Evolutionary conservation across 257 asterid genomes (phyloP).

Genomic region (Paulownia fortunei): DNA sequence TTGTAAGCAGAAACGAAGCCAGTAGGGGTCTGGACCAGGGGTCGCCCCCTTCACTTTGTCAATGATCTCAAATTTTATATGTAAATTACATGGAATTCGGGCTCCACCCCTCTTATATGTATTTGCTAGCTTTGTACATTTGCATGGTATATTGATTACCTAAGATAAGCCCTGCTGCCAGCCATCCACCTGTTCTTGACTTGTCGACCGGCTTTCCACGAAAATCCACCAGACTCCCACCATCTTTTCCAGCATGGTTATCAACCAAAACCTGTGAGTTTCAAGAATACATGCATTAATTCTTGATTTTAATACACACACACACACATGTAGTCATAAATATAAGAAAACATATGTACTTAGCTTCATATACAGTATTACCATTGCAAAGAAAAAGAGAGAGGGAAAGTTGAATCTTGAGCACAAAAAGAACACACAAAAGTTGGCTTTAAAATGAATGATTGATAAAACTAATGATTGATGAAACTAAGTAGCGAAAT

Average conservation of each 20-base stretch:
- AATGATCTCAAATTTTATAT: not conserved
- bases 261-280: constrained; percentile 61
- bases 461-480: too few relatives aligned
- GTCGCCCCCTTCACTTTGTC: too few relatives aligned
- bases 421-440: not conserved
- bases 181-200: constrained; percentile 86
- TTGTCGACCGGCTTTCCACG: constrained; percentile 75
- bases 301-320: not conserved
- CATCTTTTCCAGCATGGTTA: constrained; percentile 46
- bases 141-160: constrained; percentile 40
- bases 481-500: not conserved
- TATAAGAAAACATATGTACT: too few relatives aligned
- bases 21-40: too few relatives aligned
- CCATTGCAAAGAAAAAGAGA: constrained; percentile 34
- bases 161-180: constrained; percentile 85
- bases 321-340: not conserved
- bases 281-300: constrained; percentile 12
- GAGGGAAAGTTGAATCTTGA: not conserved
- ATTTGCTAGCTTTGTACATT: not conserved
- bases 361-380: constrained; percentile 21
- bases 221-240: constrained; percentile 59
- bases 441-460: constrained; percentile 20
- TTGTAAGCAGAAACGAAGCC: too few relatives aligned
- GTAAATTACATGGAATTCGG: not conserved
- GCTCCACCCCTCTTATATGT: not conserved